Evolutionary conservation across 208 protist species (phyloP).

Genomic region (Trichomonas tenax): DNA sequence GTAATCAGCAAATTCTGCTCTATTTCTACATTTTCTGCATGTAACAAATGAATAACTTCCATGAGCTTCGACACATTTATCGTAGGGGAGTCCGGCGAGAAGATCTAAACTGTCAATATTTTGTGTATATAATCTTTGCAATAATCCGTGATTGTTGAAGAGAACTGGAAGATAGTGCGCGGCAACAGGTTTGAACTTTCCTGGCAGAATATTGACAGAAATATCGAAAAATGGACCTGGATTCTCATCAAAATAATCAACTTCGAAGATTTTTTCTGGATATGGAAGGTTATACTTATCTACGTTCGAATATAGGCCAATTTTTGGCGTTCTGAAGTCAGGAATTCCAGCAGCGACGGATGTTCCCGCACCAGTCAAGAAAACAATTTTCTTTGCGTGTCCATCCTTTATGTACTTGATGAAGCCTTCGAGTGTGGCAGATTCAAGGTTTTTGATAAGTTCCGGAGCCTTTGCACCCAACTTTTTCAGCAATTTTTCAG

Average conservation of each 20-base stretch:
- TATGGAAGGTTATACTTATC: neutral
- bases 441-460: no score
- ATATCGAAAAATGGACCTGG: neutral
- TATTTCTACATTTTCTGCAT: constrained; percentile 53
- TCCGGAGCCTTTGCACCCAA: no score
- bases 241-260: neutral
- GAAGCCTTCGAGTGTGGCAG: no score
- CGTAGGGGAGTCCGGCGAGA: constrained; percentile 51
- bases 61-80: constrained; percentile 75
- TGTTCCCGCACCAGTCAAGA: neutral
- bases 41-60: constrained; percentile 62
- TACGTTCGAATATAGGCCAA: neutral
- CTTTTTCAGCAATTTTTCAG: no score
- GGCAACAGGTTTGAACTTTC: neutral
- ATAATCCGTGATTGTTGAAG: neutral
- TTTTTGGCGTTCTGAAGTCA: neutral
- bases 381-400: neutral
- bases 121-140: constrained; percentile 72
- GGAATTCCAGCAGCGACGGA: neutral
- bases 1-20: neutral
- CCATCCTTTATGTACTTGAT: neutral
- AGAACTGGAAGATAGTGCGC: neutral
- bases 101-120: constrained; percentile 83
- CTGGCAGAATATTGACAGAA: neutral
- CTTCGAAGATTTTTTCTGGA: neutral